Evolutionary conservation across 148 eudicot genomes (phyloP).

Genomic region (Hydrangea macrophylla): DNA sequence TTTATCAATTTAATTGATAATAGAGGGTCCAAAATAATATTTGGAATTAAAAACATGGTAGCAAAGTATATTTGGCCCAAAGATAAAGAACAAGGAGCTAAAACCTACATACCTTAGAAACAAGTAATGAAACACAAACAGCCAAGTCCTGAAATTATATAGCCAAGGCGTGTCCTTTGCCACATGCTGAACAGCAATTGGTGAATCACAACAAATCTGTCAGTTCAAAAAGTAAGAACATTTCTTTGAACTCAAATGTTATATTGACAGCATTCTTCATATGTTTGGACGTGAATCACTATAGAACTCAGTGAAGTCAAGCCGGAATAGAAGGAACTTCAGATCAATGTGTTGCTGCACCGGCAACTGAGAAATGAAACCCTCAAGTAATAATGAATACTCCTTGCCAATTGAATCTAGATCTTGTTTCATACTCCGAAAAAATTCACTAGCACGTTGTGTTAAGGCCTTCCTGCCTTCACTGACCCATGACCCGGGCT

Average conservation of each 20-base stretch:
- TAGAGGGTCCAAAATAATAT: too few relatives aligned
- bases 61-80: too few relatives aligned
- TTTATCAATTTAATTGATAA: too few relatives aligned
- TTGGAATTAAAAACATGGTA: too few relatives aligned
- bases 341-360: conserved; percentile 89
- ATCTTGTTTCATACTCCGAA: conserved; percentile 66
- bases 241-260: too few relatives aligned
- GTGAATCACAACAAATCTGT: background rate
- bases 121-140: conserved; percentile 5
- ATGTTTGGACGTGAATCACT: conserved; percentile 43
- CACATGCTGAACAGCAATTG: background rate
- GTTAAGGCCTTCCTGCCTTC: conserved; percentile 85
- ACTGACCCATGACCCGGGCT: conserved; percentile 71
- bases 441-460: conserved; percentile 77
- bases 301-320: conserved; percentile 91
- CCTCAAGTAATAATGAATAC: conserved; percentile 71
- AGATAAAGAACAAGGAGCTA: background rate
- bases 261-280: conserved; percentile 1
- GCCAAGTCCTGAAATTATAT: conserved; percentile 16
- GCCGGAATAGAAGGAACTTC: conserved; percentile 92
- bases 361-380: conserved; percentile 81
- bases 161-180: conserved; percentile 2
- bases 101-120: conserved; percentile 19
- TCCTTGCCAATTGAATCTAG: conserved; percentile 67
- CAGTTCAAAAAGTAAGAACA: conserved; percentile 1